phyloP scores from a whole-genome alignment of 164 flowering plant species.

The Saururus chinensis region DNA sequence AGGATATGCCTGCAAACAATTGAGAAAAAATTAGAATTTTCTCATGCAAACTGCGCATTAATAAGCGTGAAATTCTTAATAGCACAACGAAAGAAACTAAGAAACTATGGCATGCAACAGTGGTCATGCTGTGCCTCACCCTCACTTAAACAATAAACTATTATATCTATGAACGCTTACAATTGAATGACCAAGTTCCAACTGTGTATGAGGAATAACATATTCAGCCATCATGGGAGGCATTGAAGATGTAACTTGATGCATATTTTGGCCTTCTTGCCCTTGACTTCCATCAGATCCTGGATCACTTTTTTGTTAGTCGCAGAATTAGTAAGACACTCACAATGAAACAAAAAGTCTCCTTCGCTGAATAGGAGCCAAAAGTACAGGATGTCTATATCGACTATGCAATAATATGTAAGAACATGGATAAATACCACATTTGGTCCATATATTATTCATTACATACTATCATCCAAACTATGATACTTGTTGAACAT shows the following conservation, averaged over 20 bases:
- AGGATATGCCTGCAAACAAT: slow-evolving; percentile 56
- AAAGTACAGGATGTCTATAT: no score
- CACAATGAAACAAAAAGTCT: no score
- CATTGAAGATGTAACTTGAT: slow-evolving; percentile 27
- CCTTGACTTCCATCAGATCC: slow-evolving; percentile 26
- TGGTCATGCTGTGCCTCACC: neutral
- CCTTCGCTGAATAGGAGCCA: no score
- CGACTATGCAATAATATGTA: no score
- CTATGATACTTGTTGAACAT: no score
- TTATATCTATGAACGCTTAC: slow-evolving; percentile 29
- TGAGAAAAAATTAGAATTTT: no score
- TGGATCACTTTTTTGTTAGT: slow-evolving; percentile 5
- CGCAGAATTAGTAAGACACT: neutral
- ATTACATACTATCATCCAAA: no score
- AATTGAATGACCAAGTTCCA: slow-evolving; percentile 86
- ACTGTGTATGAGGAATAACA: slow-evolving; percentile 49
- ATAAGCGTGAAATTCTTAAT: no score
- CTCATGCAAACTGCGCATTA: no score
- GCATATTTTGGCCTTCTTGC: slow-evolving; percentile 24
- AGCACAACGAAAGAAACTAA: neutral
- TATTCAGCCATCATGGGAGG: slow-evolving; percentile 31
- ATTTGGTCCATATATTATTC: no score
- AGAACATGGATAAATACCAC: no score
- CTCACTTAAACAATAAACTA: neutral
- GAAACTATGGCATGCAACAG: neutral